Conservation (phyloP, 2,329 filamentous ascomycete species). For the Clarireedia paspali region DNA sequence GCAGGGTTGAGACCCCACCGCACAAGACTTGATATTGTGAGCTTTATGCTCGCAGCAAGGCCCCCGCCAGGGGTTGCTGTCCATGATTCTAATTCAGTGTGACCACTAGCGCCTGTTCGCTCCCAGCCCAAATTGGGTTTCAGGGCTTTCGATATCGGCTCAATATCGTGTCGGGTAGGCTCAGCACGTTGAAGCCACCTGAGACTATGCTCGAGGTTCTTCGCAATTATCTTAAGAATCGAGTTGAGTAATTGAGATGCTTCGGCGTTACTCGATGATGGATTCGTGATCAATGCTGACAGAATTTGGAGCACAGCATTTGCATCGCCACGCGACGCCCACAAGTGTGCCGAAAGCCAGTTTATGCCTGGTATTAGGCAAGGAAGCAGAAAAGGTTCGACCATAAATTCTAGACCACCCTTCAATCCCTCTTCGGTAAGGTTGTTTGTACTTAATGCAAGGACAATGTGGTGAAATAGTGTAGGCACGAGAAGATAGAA, state of each 20-base stretch:
- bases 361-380: constrained; percentile 66
- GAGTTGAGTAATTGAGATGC: constrained; percentile 61
- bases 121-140: constrained; percentile 49
- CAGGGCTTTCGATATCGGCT: constrained; percentile 59
- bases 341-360: constrained; percentile 64
- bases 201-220: constrained; percentile 59
- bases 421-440: constrained; percentile 64
- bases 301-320: constrained; percentile 64
- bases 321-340: constrained; percentile 57
- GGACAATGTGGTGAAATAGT: constrained; percentile 66
- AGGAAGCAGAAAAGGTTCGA: constrained; percentile 74
- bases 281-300: constrained; percentile 58
- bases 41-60: constrained; percentile 48
- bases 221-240: constrained; percentile 64
- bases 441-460: constrained; percentile 58
- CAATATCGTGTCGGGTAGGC: constrained; percentile 60
- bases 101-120: constrained; percentile 53
- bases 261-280: constrained; percentile 52
- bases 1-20: constrained; percentile 57
- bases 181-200: constrained; percentile 59
- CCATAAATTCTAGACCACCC: constrained; percentile 69
- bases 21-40: constrained; percentile 54
- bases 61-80: constrained; percentile 47
- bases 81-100: constrained; percentile 64
- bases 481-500: constrained; percentile 75